These are phyloP conservation scores for Fusarium buxicola DNA, from an alignment of 2,329 filamentous ascomycete species.

Conservation along the genomic window DNA sequence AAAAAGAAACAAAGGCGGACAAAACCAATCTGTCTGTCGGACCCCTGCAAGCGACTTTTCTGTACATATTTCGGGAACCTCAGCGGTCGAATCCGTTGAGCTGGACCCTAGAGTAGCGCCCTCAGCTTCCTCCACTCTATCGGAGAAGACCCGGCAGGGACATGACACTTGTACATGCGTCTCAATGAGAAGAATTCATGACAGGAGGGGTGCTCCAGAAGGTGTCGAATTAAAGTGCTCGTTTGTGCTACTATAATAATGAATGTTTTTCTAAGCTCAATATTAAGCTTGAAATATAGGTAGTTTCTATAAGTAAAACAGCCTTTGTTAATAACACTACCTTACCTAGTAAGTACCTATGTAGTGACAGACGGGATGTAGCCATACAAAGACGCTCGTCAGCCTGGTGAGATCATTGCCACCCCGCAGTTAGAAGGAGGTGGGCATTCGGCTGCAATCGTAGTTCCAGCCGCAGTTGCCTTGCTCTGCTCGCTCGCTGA, in stretches of 20 bases:
- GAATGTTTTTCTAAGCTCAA: background rate
- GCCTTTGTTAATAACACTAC: no score
- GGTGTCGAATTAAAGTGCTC: background rate
- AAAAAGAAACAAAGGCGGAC: conserved; percentile 12
- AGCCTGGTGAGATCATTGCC: background rate
- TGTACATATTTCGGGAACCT: conserved; percentile 25
- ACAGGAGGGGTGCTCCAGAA: background rate
- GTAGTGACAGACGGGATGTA: no score
- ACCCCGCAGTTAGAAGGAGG: conserved; percentile 28
- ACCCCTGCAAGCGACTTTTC: conserved; percentile 21
- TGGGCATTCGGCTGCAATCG: conserved; percentile 11
- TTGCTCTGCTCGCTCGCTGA: conserved; percentile 17
- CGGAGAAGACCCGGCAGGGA: conserved; percentile 13
- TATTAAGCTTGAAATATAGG: no score
- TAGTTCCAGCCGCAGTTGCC: conserved; percentile 23
- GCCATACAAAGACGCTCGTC: background rate
- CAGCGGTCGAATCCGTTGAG: conserved; percentile 26
- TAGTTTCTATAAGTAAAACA: no score
- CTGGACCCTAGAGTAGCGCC: conserved; percentile 26
- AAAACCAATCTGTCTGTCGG: conserved; percentile 6
- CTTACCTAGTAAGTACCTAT: no score
- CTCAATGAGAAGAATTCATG: background rate
- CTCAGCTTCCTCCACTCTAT: conserved; percentile 23
- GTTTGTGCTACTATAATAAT: background rate
- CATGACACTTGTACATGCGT: background rate